Evolutionary conservation across 1,284 basidiomycete species (phyloP).

Genomic region (Nidula niveotomentosa): DNA sequence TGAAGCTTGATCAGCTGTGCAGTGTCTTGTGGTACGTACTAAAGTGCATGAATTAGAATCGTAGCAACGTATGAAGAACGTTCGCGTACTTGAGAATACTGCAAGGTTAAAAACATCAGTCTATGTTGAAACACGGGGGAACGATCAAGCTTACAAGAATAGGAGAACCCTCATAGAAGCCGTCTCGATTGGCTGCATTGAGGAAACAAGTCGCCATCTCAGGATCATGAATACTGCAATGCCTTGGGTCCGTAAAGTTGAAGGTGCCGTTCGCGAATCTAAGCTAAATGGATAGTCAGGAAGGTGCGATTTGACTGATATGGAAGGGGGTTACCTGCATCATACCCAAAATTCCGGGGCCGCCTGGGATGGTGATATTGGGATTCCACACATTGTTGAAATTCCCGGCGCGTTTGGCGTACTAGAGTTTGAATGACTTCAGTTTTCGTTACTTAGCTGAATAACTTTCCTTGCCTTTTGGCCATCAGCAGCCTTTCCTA

Average conservation of each 20-base stretch:
- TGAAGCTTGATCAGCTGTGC: constrained; percentile 57
- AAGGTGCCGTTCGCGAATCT: constrained; percentile 60
- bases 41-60: constrained; percentile 6
- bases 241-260: constrained; percentile 64
- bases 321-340: constrained; percentile 41
- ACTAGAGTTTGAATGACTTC: constrained; percentile 31
- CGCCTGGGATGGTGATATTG: constrained; percentile 47
- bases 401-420: constrained; percentile 52
- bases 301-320: constrained; percentile 9
- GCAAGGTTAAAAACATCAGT: background rate
- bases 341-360: constrained; percentile 44
- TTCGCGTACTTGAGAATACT: constrained; percentile 46
- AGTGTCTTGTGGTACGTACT: constrained; percentile 65
- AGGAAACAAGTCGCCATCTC: constrained; percentile 57
- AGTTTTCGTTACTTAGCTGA: no score
- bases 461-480: constrained; percentile 35
- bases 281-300: constrained; percentile 32
- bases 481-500: constrained; percentile 46
- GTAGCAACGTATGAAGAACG: background rate
- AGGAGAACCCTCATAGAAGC: constrained; percentile 66
- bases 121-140: background rate
- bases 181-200: constrained; percentile 55
- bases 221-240: constrained; percentile 65
- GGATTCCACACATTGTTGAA: constrained; percentile 62
- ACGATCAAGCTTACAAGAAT: constrained; percentile 43